Base-by-base conservation (phyloP, 768 basidiomycete genomes). In the Zangia roseola region DNA sequence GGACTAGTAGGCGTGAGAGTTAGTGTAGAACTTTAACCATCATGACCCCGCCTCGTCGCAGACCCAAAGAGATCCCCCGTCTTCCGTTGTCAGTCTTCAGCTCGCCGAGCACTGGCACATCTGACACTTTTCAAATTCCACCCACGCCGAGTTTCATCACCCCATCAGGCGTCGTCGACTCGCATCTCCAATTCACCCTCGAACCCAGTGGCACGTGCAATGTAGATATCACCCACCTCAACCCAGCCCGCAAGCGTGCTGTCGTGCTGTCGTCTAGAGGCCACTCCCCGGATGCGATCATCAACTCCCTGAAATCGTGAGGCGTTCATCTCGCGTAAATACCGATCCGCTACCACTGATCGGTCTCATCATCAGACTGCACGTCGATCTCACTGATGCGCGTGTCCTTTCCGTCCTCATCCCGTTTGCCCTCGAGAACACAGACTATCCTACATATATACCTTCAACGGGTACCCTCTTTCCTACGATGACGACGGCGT, bases 81-180 rank as follows among this genome's bases (percentile, higher is more conserved):
- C 80, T 93, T 12, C 88, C 89, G 0, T 64, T 83, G 21, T 89
- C 88, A 10, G 90, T 82, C 0, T 92, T 92, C 65, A 79, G 75
- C 23, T 81, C 87, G 0, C 85, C 86, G 21, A 86, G 78, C 67
- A 74, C 84, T 5, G 82, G 83, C 44, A 78, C 81, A 0, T 77
- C 76, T 17, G 88, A 89, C 38, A 70, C 71, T 1, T 90, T 89
- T 61, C 86, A 83, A 2, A 54, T 87, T 10, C 80, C 84, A 8
- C 80, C 83, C 19, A 86, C 83, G 49, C 87, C 90, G 2, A 83
- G 76, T 57, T 72, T 80, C 14, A 72, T 88, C 43, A 75, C 82
- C 57, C 91, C 91, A 0, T 69, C 70, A 9, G 67, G 67, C 19
- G 72, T 92, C 50, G 72, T 88, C 57, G 91, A 93, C 63, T 80